Percentiles rank a stretch among this genome's conserved stretches.
These are phyloP conservation scores for Silene coronaria DNA, from an alignment of 179 eudicot genomes.

Conservation along the genomic window DNA sequence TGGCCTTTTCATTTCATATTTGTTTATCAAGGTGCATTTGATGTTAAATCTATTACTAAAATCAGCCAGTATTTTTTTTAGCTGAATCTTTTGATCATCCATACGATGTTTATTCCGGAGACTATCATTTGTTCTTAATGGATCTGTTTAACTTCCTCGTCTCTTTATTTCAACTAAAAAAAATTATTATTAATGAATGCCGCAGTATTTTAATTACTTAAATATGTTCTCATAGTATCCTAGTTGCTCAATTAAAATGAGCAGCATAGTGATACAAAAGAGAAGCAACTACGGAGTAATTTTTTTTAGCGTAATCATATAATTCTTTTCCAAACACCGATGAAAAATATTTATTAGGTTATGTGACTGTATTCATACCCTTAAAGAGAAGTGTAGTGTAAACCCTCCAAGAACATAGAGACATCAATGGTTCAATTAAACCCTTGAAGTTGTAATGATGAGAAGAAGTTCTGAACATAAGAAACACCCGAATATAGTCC, in stretches of 20 bases:
- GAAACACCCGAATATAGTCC: neutral
- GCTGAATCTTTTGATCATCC: no score
- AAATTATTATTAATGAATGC: no score
- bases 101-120: no score
- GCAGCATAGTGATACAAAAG: neutral
- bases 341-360: no score
- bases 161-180: no score
- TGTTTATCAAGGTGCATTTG: conserved; percentile 7
- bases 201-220: no score
- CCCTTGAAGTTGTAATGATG: neutral
- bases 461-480: neutral
- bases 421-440: neutral
- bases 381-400: neutral
- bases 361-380: neutral
- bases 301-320: no score
- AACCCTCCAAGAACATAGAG: neutral
- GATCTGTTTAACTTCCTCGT: no score
- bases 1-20: neutral
- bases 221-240: no score
- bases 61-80: conserved; percentile 7
- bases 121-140: no score
- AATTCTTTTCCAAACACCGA: no score
- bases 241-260: neutral
- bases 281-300: neutral
- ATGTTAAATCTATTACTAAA: conserved; percentile 1